A percentile compares a stretch with the other conserved stretches of the same genome.
Evolutionary conservation across 208 protist species (phyloP).

Genomic region (Trypanosoma melophagium): DNA sequence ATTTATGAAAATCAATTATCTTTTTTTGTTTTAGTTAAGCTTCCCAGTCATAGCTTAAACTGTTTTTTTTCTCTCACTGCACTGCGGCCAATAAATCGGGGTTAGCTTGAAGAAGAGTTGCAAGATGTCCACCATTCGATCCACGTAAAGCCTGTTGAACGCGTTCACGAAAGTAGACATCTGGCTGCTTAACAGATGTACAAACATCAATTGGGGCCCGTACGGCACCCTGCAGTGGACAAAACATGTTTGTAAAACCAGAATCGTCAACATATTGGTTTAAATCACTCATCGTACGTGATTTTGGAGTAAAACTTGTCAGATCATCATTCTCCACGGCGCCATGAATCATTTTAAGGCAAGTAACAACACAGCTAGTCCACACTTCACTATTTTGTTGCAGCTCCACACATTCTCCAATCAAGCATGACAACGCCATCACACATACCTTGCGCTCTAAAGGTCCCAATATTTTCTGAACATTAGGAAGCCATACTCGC

Average conservation of each 20-base stretch:
- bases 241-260: constrained; percentile 70
- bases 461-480: constrained; percentile 82
- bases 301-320: constrained; percentile 62
- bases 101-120: constrained; percentile 34
- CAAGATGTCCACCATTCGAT: constrained; percentile 34
- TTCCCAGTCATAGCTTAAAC: not conserved
- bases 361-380: constrained; percentile 62
- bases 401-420: constrained; percentile 63
- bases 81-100: constrained; percentile 55
- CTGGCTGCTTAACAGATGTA: constrained; percentile 53
- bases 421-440: constrained; percentile 71
- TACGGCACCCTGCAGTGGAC: constrained; percentile 71
- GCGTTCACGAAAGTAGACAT: constrained; percentile 61
- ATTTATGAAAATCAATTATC: constrained; percentile 11
- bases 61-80: constrained; percentile 27
- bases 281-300: constrained; percentile 41
- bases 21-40: constrained; percentile 2
- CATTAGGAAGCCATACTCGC: constrained; percentile 72
- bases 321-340: constrained; percentile 76
- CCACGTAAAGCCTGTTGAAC: constrained; percentile 55
- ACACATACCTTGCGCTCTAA: constrained; percentile 85
- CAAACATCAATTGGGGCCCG: constrained; percentile 70
- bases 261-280: constrained; percentile 24
- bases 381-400: constrained; percentile 60
- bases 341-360: constrained; percentile 74